Conservation (phyloP, 2,329 filamentous ascomycete genomes). For the Ophiocordyceps polyrhachis-furcata region DNA sequence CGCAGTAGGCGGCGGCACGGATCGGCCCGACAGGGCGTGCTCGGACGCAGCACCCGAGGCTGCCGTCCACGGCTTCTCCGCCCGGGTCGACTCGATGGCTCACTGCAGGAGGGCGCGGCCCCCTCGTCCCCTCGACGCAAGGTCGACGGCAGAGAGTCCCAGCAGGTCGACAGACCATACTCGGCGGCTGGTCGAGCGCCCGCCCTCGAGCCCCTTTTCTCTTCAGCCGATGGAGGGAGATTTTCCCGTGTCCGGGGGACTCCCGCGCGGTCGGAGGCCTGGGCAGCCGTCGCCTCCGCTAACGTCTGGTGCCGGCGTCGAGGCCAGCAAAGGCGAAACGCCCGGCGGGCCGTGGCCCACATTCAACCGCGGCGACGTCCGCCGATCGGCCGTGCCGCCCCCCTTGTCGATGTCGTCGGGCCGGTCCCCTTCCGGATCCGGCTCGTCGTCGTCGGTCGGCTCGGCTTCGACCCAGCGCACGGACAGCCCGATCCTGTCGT, state of each 20-base stretch:
- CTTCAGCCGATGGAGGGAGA: constrained; percentile 12
- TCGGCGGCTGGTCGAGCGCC: constrained; percentile 2
- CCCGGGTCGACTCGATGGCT: constrained; percentile 8
- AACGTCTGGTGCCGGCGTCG: not conserved
- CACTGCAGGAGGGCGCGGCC: constrained; percentile 4
- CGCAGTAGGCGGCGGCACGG: not conserved
- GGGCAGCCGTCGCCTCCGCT: constrained; percentile 4
- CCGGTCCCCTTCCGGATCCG: constrained; percentile 8
- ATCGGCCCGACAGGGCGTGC: not conserved
- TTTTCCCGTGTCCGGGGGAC: constrained; percentile 15
- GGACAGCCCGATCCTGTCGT: constrained; percentile 16
- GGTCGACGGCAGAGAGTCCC: not conserved
- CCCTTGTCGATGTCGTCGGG: constrained; percentile 15
- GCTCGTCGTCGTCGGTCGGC: not conserved
- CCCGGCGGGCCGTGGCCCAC: constrained; percentile 3
- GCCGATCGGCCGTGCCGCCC: constrained; percentile 16
- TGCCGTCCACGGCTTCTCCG: constrained; percentile 1
- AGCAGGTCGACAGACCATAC: constrained; percentile 1
- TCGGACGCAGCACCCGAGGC: not conserved
- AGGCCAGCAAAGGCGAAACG: not conserved
- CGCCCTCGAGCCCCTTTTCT: constrained; percentile 10
- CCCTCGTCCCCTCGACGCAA: constrained; percentile 6
- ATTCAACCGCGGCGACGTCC: constrained; percentile 10
- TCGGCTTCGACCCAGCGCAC: not conserved
- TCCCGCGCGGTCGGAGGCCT: constrained; percentile 16